These are phyloP conservation scores for Fusarium tanahbumbuense DNA, from an alignment of 2,329 filamentous ascomycete genomes.

Conservation along the genomic window DNA sequence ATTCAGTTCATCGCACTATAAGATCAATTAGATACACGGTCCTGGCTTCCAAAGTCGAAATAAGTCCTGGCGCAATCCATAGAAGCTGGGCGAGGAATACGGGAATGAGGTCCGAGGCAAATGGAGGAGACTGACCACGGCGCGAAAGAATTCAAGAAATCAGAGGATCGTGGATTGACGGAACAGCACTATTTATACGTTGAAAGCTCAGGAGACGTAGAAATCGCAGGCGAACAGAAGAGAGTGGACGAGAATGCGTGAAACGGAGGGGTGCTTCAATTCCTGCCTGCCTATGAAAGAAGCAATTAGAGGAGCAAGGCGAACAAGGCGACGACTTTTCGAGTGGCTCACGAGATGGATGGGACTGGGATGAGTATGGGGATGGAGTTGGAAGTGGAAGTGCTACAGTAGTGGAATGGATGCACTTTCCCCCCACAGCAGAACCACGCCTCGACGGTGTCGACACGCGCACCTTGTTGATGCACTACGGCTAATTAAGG, in stretches of 20 bases:
- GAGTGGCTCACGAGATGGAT: slow-evolving; percentile 31
- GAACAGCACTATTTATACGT: slow-evolving; percentile 38
- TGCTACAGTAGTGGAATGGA: not conserved
- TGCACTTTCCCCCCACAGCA: slow-evolving; percentile 15
- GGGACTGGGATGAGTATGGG: slow-evolving; percentile 20
- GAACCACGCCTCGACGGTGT: slow-evolving; percentile 35
- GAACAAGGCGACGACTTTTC: slow-evolving; percentile 41
- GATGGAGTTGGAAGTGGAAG: slow-evolving; percentile 3
- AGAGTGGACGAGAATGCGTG: slow-evolving; percentile 40
- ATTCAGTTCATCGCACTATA: slow-evolving; percentile 52
- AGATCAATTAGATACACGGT: slow-evolving; percentile 27
- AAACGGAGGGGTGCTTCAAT: slow-evolving; percentile 34
- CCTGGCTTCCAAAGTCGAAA: slow-evolving; percentile 12
- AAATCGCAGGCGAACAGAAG: slow-evolving; percentile 42
- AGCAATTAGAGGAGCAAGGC: slow-evolving; percentile 39
- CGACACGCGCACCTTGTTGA: slow-evolving; percentile 38
- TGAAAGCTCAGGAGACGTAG: slow-evolving; percentile 7
- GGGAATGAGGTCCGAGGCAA: slow-evolving; percentile 16
- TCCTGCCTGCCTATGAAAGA: slow-evolving; percentile 24
- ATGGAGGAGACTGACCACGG: slow-evolving; percentile 39
- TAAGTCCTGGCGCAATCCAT: slow-evolving; percentile 25
- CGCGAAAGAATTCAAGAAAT: slow-evolving; percentile 17
- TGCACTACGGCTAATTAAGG: slow-evolving; percentile 32
- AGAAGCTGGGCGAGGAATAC: slow-evolving; percentile 10
- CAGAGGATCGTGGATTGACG: slow-evolving; percentile 5